Evolutionary conservation across 345 rosid genomes (phyloP), one percentile per base, ranked within the genome.

Genomic region (Lepidium africanum): DNA sequence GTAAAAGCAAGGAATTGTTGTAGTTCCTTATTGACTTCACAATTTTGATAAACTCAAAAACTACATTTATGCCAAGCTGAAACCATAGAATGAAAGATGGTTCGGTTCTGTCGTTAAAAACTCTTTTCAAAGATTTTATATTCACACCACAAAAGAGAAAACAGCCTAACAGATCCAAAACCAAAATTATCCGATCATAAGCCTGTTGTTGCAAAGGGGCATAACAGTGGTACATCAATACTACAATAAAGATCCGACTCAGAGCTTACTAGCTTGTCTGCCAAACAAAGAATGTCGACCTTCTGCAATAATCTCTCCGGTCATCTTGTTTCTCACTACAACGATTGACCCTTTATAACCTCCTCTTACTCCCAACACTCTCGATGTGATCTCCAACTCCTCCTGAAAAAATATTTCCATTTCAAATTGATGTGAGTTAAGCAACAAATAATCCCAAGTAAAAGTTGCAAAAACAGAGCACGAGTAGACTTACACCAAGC

Each of bases 201-300:
- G 7, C 38, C 23, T 42, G 43, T 41, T 10, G 17, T 6, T 46
- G 38, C 11, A 33, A 15, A n/a, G 45, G 37, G 27, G 23, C 40
- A 65, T 47, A 14, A 42, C 21, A 36, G 32, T 42, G 35, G 37
- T 50, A 35, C 11, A n/a, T 41, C 1, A 56, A 5, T 5, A 49
- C 15, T 16, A 46, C 39, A 50, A 48, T 8, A 50, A 48, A 32
- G 45, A n/a, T 58, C 40, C 2, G 2, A 46, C 14, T 71, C 59
- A 88, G 80, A 93, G 83, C 73, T 88, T 88, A 84, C 95, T 93
- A 67, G 73, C 45, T 64, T 72, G 84, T 66, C 63, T 77, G 35
- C 89, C 88, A 65, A 84, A 90, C 84, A 87, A 41, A 5, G 97
- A 93, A 81, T 93, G 98, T 12, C 97, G 89, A 51, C 96, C 97